Conservation (phyloP, 1,284 basidiomycete species). For the Sparassis latifolia region DNA sequence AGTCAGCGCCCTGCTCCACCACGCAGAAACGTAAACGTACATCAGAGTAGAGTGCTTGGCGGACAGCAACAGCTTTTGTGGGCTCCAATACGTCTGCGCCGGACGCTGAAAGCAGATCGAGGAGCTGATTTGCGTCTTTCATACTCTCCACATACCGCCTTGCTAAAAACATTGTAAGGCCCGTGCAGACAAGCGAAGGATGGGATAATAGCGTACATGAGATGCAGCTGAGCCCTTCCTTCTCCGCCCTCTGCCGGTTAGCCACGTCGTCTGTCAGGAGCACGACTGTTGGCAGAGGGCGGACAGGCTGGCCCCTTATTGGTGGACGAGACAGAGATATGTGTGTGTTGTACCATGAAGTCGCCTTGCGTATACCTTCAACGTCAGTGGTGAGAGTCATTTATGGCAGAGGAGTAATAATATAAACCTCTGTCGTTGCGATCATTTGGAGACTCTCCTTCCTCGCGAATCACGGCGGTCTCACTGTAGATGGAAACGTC, state of each 20-base stretch:
- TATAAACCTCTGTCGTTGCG: slow-evolving; percentile 81
- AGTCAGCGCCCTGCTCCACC: not conserved
- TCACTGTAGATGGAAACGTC: slow-evolving; percentile 39
- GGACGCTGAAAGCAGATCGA: slow-evolving; percentile 75
- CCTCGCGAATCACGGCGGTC: slow-evolving; percentile 69
- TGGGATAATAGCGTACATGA: slow-evolving; percentile 42
- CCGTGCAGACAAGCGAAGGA: not conserved
- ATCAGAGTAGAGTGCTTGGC: slow-evolving; percentile 71
- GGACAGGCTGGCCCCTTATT: slow-evolving; percentile 37
- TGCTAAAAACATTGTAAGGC: slow-evolving; percentile 34
- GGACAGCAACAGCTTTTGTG: slow-evolving; percentile 45
- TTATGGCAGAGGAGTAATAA: not conserved
- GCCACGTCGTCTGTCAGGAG: slow-evolving; percentile 88
- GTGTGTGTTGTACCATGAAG: slow-evolving; percentile 82
- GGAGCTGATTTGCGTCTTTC: slow-evolving; percentile 54
- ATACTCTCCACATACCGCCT: slow-evolving; percentile 76
- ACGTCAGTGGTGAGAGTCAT: slow-evolving; percentile 1
- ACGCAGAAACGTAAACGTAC: slow-evolving; percentile 33
- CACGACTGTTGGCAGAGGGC: slow-evolving; percentile 56
- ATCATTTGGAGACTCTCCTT: slow-evolving; percentile 83
- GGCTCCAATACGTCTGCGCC: slow-evolving; percentile 57
- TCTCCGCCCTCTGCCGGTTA: slow-evolving; percentile 73
- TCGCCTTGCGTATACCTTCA: slow-evolving; percentile 77
- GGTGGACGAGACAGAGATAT: slow-evolving; percentile 48
- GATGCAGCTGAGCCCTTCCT: slow-evolving; percentile 57